Evolutionary conservation across 164 flowering plant genomes (phyloP).

Genomic region (Amborella trichopoda): DNA sequence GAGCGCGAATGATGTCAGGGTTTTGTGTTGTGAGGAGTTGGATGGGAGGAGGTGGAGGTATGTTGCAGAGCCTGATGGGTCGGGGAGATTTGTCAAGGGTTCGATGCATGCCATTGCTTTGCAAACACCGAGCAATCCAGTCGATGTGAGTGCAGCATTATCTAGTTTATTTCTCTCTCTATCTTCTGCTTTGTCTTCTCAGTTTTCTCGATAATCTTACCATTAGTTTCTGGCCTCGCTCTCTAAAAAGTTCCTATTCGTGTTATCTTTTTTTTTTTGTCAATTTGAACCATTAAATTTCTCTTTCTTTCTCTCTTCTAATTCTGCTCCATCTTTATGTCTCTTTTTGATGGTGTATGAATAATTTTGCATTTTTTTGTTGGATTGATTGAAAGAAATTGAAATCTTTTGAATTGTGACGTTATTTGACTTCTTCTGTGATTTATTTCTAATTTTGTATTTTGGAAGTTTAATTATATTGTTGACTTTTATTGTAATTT

Average conservation of each 20-base stretch:
- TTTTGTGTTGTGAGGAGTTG: slow-evolving; percentile 75
- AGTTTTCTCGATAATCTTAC: neutral
- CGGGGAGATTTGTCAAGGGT: slow-evolving; percentile 25
- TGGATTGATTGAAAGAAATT: too few relatives aligned
- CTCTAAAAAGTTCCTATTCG: neutral
- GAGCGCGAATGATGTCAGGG: slow-evolving; percentile 15
- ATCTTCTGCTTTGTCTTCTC: neutral
- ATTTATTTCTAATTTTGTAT: too few relatives aligned
- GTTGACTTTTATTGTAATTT: too few relatives aligned
- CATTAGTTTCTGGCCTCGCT: neutral
- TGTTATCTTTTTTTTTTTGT: neutral
- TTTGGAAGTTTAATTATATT: too few relatives aligned
- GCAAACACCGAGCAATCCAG: slow-evolving; percentile 59
- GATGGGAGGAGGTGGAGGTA: slow-evolving; percentile 77
- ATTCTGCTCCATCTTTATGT: too few relatives aligned
- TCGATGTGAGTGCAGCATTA: slow-evolving; percentile 59
- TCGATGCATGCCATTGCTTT: slow-evolving; percentile 61
- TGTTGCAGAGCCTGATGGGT: slow-evolving; percentile 33
- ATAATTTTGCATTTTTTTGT: too few relatives aligned
- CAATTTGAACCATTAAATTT: too few relatives aligned
- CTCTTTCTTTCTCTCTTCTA: too few relatives aligned
- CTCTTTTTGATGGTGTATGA: too few relatives aligned
- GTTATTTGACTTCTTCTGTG: too few relatives aligned
- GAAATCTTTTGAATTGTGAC: too few relatives aligned
- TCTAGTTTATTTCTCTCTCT: neutral